Base-by-base conservation (phyloP, 2,329 filamentous ascomycete species). In the Botrytis hyacinthi region DNA sequence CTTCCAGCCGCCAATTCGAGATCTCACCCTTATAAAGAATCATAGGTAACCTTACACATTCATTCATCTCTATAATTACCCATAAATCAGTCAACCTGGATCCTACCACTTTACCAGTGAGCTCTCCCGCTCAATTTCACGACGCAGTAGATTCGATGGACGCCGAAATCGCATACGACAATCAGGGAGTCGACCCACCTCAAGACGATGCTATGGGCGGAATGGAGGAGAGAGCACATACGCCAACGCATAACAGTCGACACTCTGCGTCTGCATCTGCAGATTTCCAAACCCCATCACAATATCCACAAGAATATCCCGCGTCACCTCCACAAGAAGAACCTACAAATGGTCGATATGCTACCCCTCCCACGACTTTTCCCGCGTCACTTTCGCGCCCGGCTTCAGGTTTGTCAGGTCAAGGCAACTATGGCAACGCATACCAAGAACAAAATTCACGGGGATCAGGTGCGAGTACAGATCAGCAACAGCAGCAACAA, bases 51-150 rank as follows among this genome's bases (percentile, higher is more conserved):
- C 48, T 68, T 70, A 59, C 62, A 61, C 62, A 44, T 70, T 48
- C 62, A 44, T 69, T 42, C 46, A 35, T 72, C 61, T 37, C 42
- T 29, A 42, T 59, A 67, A 54, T 59, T 66, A 22, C 37, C 61
- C 44, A 61, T 72, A 71, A 71, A 71, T 54, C 76, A 75, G 76
- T 74, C 83, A 85, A 81, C 75, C 85, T 88, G 87, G 87, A 89
- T 86, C 85, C 84, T 76, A 85, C 85, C 75, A 85, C 82, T 29
- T 78, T 86, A 48, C 83, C 84, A 65, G 82, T 82, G 79, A 86
- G 85, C 83, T 86, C 86, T 75, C 82, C 83, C 80, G 85, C 83
- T 83, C 86, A 86, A 79, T 86, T 85, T 79, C 85, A 85, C 84
- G 84, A 86, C 85, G 83, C 84, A 74, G 81, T 87, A 78, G 85